Conservation (phyloP, 768 basidiomycete genomes). For the Mycena capillaripes region DNA sequence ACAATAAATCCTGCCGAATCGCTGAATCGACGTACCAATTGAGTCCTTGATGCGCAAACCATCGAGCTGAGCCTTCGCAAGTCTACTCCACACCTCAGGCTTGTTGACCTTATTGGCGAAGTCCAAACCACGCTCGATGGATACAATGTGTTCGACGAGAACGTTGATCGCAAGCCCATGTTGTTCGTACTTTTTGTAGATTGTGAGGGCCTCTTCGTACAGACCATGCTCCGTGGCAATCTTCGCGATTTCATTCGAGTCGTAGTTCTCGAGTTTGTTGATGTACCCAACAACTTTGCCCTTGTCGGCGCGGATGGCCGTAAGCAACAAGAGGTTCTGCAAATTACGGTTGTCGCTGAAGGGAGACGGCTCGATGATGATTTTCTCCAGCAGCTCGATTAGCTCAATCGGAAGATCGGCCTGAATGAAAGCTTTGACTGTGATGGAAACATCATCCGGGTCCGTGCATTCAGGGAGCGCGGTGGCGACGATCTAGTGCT, state of each 20-base stretch:
- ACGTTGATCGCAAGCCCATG: slow-evolving; percentile 97
- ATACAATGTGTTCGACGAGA: slow-evolving; percentile 97
- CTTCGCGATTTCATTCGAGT: slow-evolving; percentile 93
- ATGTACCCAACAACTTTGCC: slow-evolving; percentile 99
- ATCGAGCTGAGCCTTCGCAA: slow-evolving; percentile 99
- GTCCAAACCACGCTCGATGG: slow-evolving; percentile 95
- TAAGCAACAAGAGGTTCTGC: slow-evolving; percentile 94
- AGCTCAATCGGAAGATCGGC: slow-evolving; percentile 97
- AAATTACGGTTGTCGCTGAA: slow-evolving; percentile 98
- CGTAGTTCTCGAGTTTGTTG: slow-evolving; percentile 97
- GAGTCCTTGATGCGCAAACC: slow-evolving; percentile 98
- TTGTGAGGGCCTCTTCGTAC: slow-evolving; percentile 95
- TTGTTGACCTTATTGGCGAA: slow-evolving; percentile 97
- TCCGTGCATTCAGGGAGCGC: slow-evolving; percentile 97
- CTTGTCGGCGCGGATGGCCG: slow-evolving; percentile 97
- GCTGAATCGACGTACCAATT: slow-evolving; percentile 73
- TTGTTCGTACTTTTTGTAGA: slow-evolving; percentile 98
- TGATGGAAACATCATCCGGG: slow-evolving; percentile 97
- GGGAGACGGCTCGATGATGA: slow-evolving; percentile 96
- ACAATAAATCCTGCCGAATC: too few relatives aligned
- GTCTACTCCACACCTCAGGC: slow-evolving; percentile 96
- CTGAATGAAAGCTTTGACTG: slow-evolving; percentile 98
- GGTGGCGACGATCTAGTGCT: slow-evolving; percentile 85
- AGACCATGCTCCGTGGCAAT: slow-evolving; percentile 97
- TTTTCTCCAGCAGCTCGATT: slow-evolving; percentile 98